phyloP scores from a whole-genome alignment of 331 rosid species.

The Quercus tomentella region DNA sequence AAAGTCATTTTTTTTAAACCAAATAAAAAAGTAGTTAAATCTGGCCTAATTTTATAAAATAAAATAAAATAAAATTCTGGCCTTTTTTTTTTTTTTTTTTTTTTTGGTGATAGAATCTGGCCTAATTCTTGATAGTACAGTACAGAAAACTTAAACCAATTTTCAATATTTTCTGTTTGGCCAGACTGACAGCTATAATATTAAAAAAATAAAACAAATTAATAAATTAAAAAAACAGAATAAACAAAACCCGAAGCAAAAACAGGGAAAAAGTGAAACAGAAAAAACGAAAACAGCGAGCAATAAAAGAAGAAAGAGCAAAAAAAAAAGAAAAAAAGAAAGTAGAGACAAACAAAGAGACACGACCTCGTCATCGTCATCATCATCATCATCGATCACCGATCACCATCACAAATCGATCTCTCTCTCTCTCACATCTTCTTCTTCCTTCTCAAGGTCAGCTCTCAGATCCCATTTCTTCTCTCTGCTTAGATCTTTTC shows the following conservation, averaged over 20 bases:
- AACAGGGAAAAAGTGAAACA: background rate
- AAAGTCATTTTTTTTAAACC: too few relatives aligned
- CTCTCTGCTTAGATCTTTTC: background rate
- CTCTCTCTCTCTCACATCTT: background rate
- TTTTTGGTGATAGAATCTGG: too few relatives aligned
- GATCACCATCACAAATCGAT: background rate
- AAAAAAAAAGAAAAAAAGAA: background rate
- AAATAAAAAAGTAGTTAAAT: too few relatives aligned
- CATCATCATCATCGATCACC: background rate
- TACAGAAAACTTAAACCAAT: background rate
- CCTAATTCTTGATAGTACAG: too few relatives aligned
- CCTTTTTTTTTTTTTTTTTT: too few relatives aligned
- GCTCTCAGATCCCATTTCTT: conserved; percentile 3
- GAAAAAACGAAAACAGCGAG: background rate
- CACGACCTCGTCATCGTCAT: background rate
- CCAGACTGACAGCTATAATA: background rate
- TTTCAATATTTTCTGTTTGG: background rate
- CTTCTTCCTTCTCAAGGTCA: background rate
- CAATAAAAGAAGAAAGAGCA: background rate
- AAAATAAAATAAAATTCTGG: too few relatives aligned
- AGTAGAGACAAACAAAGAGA: background rate
- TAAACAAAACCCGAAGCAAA: background rate
- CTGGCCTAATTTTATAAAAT: too few relatives aligned
- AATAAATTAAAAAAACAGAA: background rate
- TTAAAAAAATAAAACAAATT: background rate